Evolutionary conservation across 2,329 filamentous ascomycete genomes (phyloP).

Genomic region (Colletotrichum gigasporum): DNA sequence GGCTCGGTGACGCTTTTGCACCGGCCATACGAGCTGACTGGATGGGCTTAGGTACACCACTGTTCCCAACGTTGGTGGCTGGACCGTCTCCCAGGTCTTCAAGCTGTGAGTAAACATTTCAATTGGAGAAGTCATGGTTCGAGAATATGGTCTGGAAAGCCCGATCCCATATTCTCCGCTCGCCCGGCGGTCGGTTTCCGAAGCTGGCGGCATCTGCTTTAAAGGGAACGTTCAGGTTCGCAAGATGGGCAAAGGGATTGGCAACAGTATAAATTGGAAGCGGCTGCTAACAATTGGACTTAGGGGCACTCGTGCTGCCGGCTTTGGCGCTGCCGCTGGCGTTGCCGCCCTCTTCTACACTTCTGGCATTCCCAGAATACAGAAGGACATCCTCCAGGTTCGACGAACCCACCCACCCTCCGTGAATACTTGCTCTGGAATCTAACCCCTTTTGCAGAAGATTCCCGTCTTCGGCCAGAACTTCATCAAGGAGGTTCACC

Average conservation of each 20-base stretch:
- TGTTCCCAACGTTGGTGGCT: constrained; percentile 64
- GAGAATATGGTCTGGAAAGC: background rate
- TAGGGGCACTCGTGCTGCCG: constrained; percentile 62
- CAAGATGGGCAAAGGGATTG: background rate
- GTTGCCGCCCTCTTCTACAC: constrained; percentile 68
- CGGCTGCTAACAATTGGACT: background rate
- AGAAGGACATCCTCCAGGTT: constrained; percentile 68
- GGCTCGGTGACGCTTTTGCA: background rate
- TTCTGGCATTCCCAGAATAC: constrained; percentile 69
- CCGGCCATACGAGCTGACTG: constrained; percentile 39
- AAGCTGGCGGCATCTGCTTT: background rate
- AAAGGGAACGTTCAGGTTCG: background rate
- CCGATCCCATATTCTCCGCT: background rate
- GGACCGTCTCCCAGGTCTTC: constrained; percentile 57
- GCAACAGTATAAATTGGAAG: background rate
- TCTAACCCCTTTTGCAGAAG: constrained; percentile 50
- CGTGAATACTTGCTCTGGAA: constrained; percentile 28
- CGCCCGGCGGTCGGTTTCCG: background rate
- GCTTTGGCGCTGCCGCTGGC: constrained; percentile 66
- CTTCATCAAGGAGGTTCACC: constrained; percentile 63
- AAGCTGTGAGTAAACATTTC: constrained; percentile 59
- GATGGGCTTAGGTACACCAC: constrained; percentile 62
- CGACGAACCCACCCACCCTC: constrained; percentile 19
- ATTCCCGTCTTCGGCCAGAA: constrained; percentile 61
- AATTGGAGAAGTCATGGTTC: background rate